Evolutionary conservation across 768 basidiomycete species (phyloP).

Genomic region (Rhizopogon rudus): DNA sequence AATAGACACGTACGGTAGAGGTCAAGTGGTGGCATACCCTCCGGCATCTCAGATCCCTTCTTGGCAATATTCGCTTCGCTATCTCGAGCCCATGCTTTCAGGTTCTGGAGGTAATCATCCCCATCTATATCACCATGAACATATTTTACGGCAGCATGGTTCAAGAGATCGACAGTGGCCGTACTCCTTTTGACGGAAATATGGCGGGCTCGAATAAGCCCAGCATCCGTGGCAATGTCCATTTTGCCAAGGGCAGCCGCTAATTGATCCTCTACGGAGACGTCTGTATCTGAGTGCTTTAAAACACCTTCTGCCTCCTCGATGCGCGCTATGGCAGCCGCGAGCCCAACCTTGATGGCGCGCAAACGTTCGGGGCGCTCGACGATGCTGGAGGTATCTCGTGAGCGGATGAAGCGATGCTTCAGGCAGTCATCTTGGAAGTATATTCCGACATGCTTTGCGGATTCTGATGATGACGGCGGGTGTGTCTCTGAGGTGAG

Average conservation of each 20-base stretch:
- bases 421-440: constrained; percentile 71
- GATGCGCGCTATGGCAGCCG: constrained; percentile 72
- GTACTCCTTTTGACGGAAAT: constrained; percentile 42
- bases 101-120: constrained; percentile 61
- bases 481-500: background rate
- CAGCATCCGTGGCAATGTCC: constrained; percentile 28
- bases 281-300: background rate
- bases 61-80: constrained; percentile 57
- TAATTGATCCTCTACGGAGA: constrained; percentile 35
- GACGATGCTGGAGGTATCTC: constrained; percentile 71
- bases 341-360: constrained; percentile 78
- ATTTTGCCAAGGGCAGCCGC: constrained; percentile 42
- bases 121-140: constrained; percentile 67
- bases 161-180: constrained; percentile 49
- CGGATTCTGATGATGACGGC: background rate
- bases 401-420: constrained; percentile 75
- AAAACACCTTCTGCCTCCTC: constrained; percentile 31
- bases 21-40: constrained; percentile 68
- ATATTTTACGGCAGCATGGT: constrained; percentile 64
- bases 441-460: constrained; percentile 21
- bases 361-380: constrained; percentile 88
- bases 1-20: constrained; percentile 59
- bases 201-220: constrained; percentile 12
- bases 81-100: constrained; percentile 54
- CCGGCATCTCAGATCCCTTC: constrained; percentile 73